Percentiles rank a stretch among this genome's conserved stretches.
These are phyloP conservation scores for Citrullus colocynthis DNA, from an alignment of 306 rosid species.

Conservation along the genomic window DNA sequence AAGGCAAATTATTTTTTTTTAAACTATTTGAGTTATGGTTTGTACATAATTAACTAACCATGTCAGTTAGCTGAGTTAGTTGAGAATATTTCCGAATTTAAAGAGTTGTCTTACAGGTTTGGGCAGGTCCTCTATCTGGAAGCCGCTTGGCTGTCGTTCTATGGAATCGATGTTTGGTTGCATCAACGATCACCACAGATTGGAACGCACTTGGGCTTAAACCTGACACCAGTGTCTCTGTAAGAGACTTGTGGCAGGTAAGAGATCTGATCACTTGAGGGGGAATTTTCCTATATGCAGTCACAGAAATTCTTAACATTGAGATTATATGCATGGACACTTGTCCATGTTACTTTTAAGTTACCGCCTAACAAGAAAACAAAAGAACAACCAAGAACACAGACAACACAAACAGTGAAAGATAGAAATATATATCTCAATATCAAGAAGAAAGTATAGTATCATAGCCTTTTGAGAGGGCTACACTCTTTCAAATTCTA, in stretches of 20 bases:
- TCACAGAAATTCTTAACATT: background rate
- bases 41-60: background rate
- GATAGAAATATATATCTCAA: too few relatives aligned
- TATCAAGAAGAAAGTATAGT: too few relatives aligned
- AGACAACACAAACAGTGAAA: too few relatives aligned
- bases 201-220: slow-evolving; percentile 67
- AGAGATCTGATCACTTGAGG: slow-evolving; percentile 2
- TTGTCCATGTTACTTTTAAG: background rate
- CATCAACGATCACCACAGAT: slow-evolving; percentile 35
- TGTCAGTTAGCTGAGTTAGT: background rate
- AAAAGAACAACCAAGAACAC: too few relatives aligned
- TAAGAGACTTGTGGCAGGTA: slow-evolving; percentile 94
- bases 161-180: slow-evolving; percentile 81
- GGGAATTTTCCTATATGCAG: background rate
- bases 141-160: slow-evolving; percentile 49
- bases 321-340: background rate
- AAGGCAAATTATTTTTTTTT: background rate
- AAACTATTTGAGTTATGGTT: background rate
- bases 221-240: slow-evolving; percentile 40
- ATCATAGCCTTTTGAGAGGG: too few relatives aligned
- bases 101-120: slow-evolving; percentile 42
- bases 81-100: background rate
- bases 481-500: too few relatives aligned
- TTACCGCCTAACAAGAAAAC: too few relatives aligned
- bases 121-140: slow-evolving; percentile 92